Evolutionary conservation across 768 basidiomycete species (phyloP).

Genomic region (Tulasnella sp.): DNA sequence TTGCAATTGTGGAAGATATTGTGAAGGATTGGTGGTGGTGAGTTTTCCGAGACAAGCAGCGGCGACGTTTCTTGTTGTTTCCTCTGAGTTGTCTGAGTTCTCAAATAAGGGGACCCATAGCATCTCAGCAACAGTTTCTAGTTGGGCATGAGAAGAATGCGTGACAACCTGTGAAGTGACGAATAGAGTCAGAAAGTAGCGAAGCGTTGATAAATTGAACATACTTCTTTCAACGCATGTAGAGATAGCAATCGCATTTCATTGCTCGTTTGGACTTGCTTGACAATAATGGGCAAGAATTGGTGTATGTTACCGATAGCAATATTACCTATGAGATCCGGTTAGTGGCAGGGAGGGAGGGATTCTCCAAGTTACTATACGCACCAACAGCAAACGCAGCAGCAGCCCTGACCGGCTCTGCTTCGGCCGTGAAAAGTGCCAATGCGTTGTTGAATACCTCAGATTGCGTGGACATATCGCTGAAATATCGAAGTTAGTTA

Average conservation of each 20-base stretch:
- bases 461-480: constrained; percentile 72
- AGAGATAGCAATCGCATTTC: constrained; percentile 74
- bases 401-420: constrained; percentile 78
- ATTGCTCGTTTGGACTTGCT: constrained; percentile 53
- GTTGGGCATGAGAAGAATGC: constrained; percentile 70
- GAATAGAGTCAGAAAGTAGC: neutral
- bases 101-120: constrained; percentile 90
- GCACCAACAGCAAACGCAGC: constrained; percentile 88
- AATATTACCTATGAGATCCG: constrained; percentile 56
- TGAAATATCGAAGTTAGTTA: constrained; percentile 24
- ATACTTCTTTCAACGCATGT: constrained; percentile 85
- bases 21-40: constrained; percentile 78
- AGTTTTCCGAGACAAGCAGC: constrained; percentile 95
- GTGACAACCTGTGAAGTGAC: constrained; percentile 57
- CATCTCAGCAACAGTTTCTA: constrained; percentile 75
- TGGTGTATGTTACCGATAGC: constrained; percentile 83
- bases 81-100: constrained; percentile 79
- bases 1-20: constrained; percentile 87
- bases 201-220: constrained; percentile 16
- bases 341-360: neutral
- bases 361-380: constrained; percentile 17
- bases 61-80: constrained; percentile 85
- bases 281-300: constrained; percentile 77
- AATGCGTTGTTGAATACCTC: constrained; percentile 69
- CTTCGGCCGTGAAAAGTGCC: constrained; percentile 57